Conservation (phyloP, 257 asterid species). For the Asclepias syriaca region DNA sequence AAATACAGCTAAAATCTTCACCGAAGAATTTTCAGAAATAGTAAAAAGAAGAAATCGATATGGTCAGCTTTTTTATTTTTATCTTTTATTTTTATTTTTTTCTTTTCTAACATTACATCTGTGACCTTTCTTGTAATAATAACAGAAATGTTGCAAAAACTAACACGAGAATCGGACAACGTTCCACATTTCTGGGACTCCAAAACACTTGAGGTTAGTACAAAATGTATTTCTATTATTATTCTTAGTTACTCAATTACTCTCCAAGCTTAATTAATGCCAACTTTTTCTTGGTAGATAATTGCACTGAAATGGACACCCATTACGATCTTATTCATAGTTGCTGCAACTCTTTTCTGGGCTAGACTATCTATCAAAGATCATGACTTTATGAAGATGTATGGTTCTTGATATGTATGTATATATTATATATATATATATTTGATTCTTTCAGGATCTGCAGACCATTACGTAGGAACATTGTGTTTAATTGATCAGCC, state of each 20-base stretch:
- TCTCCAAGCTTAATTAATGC: not conserved
- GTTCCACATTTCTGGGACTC: slow-evolving; percentile 51
- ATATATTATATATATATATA: not conserved
- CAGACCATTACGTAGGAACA: not conserved
- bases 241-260: not conserved
- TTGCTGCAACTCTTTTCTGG: slow-evolving; percentile 40
- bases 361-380: slow-evolving; percentile 25
- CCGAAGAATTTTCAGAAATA: slow-evolving; percentile 40
- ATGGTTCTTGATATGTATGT: not conserved
- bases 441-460: slow-evolving; percentile 5
- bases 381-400: slow-evolving; percentile 4
- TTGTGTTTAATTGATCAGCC: not conserved
- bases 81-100: not conserved
- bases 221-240: too few relatives aligned
- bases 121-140: not conserved
- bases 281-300: slow-evolving; percentile 21
- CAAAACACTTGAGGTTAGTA: slow-evolving; percentile 44
- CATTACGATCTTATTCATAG: slow-evolving; percentile 30
- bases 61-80: slow-evolving; percentile 16
- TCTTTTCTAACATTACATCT: too few relatives aligned
- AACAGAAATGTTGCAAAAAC: slow-evolving; percentile 38
- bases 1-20: slow-evolving; percentile 20
- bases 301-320: slow-evolving; percentile 66
- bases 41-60: slow-evolving; percentile 39
- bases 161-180: slow-evolving; percentile 32